Evolutionary conservation across 768 basidiomycete genomes (phyloP).

Genomic region (Boletus rex-veris): DNA sequence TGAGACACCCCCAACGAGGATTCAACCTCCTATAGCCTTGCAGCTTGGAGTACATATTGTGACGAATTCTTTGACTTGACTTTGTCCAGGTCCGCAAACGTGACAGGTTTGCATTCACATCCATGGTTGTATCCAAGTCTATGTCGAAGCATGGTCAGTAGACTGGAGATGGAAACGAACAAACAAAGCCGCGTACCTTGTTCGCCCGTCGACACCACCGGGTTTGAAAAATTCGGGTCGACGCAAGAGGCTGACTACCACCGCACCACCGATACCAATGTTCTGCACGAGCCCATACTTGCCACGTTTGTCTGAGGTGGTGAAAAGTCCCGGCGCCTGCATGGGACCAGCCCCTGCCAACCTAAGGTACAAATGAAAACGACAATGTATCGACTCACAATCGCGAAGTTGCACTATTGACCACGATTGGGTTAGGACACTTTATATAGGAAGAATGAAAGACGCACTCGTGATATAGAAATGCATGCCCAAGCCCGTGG

Average conservation of each 20-base stretch:
- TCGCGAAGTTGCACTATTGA: conserved; percentile 67
- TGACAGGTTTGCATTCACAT: conserved; percentile 59
- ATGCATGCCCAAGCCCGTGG: conserved; percentile 83
- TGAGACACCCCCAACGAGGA: not conserved
- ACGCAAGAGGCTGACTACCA: conserved; percentile 70
- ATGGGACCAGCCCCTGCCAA: conserved; percentile 74
- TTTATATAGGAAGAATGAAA: not conserved
- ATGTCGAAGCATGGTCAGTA: not conserved
- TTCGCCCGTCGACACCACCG: conserved; percentile 64
- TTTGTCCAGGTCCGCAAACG: conserved; percentile 64
- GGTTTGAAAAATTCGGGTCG: conserved; percentile 73
- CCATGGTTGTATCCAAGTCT: conserved; percentile 84
- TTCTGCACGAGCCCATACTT: conserved; percentile 84
- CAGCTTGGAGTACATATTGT: conserved; percentile 36
- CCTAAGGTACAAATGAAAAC: not conserved
- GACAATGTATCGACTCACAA: conserved; percentile 39
- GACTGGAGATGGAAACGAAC: not conserved
- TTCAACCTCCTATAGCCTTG: conserved; percentile 37
- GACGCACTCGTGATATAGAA: conserved; percentile 76
- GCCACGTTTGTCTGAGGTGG: conserved; percentile 57
- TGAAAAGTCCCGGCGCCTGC: conserved; percentile 73
- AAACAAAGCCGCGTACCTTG: conserved; percentile 43
- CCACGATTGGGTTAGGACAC: not conserved
- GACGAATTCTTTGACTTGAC: conserved; percentile 70
- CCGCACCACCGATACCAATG: conserved; percentile 78